Percentiles rank a stretch among this genome's conserved stretches.
These are phyloP conservation scores for Avena sativa DNA, from an alignment of 176 grass and related monocot genomes.

Conservation along the genomic window DNA sequence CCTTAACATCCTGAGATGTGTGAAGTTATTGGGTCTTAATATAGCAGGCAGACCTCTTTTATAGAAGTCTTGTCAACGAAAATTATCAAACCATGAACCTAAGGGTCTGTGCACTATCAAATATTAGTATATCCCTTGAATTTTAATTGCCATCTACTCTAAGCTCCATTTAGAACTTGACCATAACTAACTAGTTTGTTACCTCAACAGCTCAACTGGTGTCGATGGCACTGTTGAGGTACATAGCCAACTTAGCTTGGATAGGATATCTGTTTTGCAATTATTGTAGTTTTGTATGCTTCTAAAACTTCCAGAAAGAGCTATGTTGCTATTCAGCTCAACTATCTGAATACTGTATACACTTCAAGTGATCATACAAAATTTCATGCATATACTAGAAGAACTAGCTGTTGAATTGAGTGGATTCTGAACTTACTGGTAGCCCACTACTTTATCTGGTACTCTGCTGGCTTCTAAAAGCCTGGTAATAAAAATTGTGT, in stretches of 20 bases:
- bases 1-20: not conserved
- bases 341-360: not conserved
- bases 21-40: not conserved
- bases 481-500: not conserved
- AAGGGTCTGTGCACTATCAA: not conserved
- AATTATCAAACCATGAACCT: not conserved
- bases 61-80: not conserved
- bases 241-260: slow-evolving; percentile 2
- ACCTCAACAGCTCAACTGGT: slow-evolving; percentile 9
- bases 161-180: not conserved
- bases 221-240: not conserved
- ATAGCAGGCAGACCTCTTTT: not conserved
- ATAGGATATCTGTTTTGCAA: not conserved
- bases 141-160: not conserved
- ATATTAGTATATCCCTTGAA: too few species aligned
- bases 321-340: not conserved
- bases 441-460: not conserved
- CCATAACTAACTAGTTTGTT: slow-evolving; percentile 9
- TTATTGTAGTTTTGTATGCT: not conserved
- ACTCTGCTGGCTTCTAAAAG: not conserved
- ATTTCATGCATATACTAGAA: not conserved
- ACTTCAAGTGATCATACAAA: not conserved
- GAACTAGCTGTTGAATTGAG: not conserved
- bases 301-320: not conserved
- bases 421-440: not conserved